Evolutionary conservation across 768 basidiomycete genomes (phyloP).

Genomic region (Panellus pusillus): DNA sequence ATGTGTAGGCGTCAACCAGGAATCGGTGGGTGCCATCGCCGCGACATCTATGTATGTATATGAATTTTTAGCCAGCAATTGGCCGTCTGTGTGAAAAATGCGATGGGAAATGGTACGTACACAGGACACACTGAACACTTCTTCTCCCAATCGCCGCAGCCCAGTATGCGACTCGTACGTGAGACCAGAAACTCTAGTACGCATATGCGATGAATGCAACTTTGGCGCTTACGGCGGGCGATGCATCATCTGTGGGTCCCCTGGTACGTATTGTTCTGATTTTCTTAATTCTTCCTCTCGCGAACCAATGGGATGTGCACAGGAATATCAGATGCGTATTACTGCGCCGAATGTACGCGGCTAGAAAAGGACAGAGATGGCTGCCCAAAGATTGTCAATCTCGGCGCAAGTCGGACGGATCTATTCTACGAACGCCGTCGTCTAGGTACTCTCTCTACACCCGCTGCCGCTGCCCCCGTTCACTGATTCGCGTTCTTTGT

Average conservation of each 20-base stretch:
- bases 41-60: neutral
- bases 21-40: slow-evolving; percentile 63
- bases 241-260: slow-evolving; percentile 96
- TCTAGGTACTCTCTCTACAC: slow-evolving; percentile 51
- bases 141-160: slow-evolving; percentile 40
- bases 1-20: slow-evolving; percentile 98
- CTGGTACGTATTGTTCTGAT: slow-evolving; percentile 53
- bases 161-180: slow-evolving; percentile 99
- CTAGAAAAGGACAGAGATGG: slow-evolving; percentile 98
- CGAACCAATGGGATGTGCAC: neutral
- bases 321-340: slow-evolving; percentile 99
- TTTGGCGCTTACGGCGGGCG: slow-evolving; percentile 97
- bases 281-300: neutral
- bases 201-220: slow-evolving; percentile 99
- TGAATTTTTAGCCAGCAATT: slow-evolving; percentile 62
- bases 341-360: slow-evolving; percentile 94
- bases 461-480: no score
- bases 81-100: slow-evolving; percentile 98
- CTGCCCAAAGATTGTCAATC: slow-evolving; percentile 96
- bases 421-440: slow-evolving; percentile 89
- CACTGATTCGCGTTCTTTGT: neutral
- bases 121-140: neutral
- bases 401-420: slow-evolving; percentile 92
- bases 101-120: slow-evolving; percentile 94
- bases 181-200: slow-evolving; percentile 94